A percentile compares a stretch with the other conserved stretches of the same genome.
Conservation (phyloP, 345 rosid genomes). For the Acer yangbiense region DNA sequence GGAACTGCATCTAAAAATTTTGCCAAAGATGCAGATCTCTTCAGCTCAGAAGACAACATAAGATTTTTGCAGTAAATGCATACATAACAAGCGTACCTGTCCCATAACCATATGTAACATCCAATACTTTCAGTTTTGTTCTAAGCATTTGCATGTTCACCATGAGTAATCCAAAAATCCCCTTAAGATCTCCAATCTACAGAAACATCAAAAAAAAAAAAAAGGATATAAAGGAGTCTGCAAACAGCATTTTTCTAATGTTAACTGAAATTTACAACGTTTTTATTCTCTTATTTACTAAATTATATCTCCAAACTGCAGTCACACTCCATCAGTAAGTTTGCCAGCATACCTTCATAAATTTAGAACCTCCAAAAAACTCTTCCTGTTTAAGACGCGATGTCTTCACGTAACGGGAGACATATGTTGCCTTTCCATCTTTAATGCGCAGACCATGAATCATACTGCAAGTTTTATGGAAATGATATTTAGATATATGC, state of each 20-base stretch:
- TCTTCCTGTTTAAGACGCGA: constrained; percentile 91
- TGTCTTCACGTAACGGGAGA: constrained; percentile 82
- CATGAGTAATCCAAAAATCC: constrained; percentile 85
- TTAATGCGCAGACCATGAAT: constrained; percentile 89
- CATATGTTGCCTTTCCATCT: constrained; percentile 87
- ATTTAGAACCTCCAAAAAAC: constrained; percentile 74
- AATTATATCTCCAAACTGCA: background rate
- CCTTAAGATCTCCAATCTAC: constrained; percentile 94
- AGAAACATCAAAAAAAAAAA: background rate
- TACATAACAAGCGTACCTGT: constrained; percentile 59
- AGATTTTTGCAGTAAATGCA: background rate
- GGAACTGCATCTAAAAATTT: background rate
- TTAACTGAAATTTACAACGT: too few species aligned
- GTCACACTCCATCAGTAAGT: background rate
- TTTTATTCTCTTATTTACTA: background rate
- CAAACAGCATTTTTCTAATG: background rate
- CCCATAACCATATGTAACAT: constrained; percentile 75
- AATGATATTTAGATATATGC: background rate
- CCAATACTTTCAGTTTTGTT: constrained; percentile 75
- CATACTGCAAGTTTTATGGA: constrained; percentile 55
- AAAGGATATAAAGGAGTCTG: background rate
- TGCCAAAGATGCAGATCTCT: background rate
- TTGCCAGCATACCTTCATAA: constrained; percentile 68
- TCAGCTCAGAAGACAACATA: background rate
- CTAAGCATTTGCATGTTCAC: constrained; percentile 72